A percentile compares a stretch with the other conserved stretches of the same genome.
Conservation (phyloP, 202 grass and related monocot species). For the Eragrostis tef region DNA sequence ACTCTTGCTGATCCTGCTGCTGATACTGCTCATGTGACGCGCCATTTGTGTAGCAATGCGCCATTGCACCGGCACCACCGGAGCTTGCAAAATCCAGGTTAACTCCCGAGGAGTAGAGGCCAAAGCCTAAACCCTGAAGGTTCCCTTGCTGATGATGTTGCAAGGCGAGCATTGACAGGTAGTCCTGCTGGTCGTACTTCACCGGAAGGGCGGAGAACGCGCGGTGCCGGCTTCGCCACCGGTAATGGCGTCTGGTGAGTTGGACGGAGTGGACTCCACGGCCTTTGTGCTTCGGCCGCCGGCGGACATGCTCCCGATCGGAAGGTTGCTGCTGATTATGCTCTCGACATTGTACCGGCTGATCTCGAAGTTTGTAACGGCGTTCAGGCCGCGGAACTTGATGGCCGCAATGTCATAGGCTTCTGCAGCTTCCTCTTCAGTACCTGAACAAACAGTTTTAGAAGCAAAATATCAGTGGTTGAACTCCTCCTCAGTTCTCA, state of each 20-base stretch:
- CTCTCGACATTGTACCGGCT: conserved; percentile 79
- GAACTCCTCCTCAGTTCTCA: too few species aligned
- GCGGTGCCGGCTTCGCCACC: neutral
- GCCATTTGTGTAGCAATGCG: conserved; percentile 33
- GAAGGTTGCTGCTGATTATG: conserved; percentile 82
- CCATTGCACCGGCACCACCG: conserved; percentile 9
- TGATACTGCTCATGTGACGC: conserved; percentile 47
- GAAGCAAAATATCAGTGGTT: neutral
- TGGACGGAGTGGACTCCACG: conserved; percentile 42
- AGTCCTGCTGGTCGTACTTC: conserved; percentile 65
- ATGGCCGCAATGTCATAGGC: conserved; percentile 90
- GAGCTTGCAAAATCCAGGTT: conserved; percentile 65
- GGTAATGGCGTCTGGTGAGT: conserved; percentile 41
- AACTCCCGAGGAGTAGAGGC: conserved; percentile 60
- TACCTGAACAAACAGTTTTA: conserved; percentile 46
- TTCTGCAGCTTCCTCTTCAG: conserved; percentile 79
- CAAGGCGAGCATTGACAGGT: conserved; percentile 69
- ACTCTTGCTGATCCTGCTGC: conserved; percentile 71
- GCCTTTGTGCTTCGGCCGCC: conserved; percentile 49
- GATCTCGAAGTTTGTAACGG: conserved; percentile 89
- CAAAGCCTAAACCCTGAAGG: conserved; percentile 62
- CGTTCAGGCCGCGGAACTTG: conserved; percentile 82
- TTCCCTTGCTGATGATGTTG: conserved; percentile 77
- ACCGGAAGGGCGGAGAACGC: conserved; percentile 39
- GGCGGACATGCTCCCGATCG: conserved; percentile 57